phyloP scores from a whole-genome alignment of 2,329 filamentous ascomycete genomes.

The Phialemoniopsis sp. region DNA sequence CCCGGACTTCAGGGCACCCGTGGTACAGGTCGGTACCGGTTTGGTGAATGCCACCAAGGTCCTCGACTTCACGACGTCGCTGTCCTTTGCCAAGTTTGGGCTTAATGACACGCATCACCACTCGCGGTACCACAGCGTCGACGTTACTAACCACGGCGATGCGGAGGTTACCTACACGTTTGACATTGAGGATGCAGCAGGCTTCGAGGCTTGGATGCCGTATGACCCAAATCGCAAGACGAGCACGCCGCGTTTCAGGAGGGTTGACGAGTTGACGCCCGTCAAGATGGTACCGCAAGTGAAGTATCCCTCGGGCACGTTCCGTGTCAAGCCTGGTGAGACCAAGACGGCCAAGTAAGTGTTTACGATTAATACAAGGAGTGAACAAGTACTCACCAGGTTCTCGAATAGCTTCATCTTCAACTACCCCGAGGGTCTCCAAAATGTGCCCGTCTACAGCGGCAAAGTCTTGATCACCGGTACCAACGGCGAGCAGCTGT shows the following conservation, averaged over 20 bases:
- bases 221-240: not conserved
- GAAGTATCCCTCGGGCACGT: too few relatives aligned
- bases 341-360: slow-evolving; percentile 15
- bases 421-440: slow-evolving; percentile 15
- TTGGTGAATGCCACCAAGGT: slow-evolving; percentile 32
- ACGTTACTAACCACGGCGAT: slow-evolving; percentile 38
- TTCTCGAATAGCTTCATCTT: too few relatives aligned
- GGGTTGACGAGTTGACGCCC: slow-evolving; percentile 1
- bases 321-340: slow-evolving; percentile 13
- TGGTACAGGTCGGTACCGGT: slow-evolving; percentile 33
- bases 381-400: too few relatives aligned
- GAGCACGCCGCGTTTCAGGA: slow-evolving; percentile 3
- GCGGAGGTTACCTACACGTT: slow-evolving; percentile 34
- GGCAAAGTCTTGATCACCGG: slow-evolving; percentile 36
- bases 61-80: slow-evolving; percentile 23
- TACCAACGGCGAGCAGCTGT: slow-evolving; percentile 32
- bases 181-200: slow-evolving; percentile 33
- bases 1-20: slow-evolving; percentile 18
- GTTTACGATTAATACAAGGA: too few relatives aligned
- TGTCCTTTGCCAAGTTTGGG: slow-evolving; percentile 27
- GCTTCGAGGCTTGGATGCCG: slow-evolving; percentile 25
- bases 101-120: slow-evolving; percentile 37
- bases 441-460: slow-evolving; percentile 34
- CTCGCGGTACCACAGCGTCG: slow-evolving; percentile 15
- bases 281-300: slow-evolving; percentile 4